Conservation (phyloP, 139 green algal species). For the Chlamydomonas sp. region DNA sequence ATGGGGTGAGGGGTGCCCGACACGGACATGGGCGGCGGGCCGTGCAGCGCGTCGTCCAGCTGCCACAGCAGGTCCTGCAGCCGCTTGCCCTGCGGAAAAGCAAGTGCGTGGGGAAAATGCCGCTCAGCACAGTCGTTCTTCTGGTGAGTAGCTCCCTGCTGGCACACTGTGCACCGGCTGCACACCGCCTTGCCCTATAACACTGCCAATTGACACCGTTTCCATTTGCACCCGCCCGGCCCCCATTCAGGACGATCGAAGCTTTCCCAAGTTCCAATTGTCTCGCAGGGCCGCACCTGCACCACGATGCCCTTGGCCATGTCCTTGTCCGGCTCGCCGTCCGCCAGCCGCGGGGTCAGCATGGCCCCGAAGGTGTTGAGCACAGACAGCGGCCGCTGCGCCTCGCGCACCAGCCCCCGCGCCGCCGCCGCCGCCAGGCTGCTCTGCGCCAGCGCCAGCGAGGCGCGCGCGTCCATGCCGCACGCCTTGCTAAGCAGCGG, state of each 20-base stretch:
- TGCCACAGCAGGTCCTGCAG: conserved; percentile 67
- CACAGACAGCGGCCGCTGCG: conserved; percentile 61
- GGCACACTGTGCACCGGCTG: background rate
- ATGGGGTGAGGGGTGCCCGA: background rate
- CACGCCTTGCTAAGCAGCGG: conserved; percentile 63
- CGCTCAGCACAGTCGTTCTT: background rate
- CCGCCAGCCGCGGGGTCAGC: conserved; percentile 62
- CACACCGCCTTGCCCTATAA: background rate
- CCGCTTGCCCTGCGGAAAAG: conserved; percentile 56
- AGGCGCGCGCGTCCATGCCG: conserved; percentile 67
- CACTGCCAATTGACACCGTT: background rate
- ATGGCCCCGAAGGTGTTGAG: conserved; percentile 69
- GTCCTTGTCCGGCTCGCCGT: conserved; percentile 64
- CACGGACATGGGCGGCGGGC: background rate
- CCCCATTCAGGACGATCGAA: too few species aligned
- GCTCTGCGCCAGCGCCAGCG: conserved; percentile 45
- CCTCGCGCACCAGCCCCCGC: conserved; percentile 60
- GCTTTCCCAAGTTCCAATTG: too few species aligned
- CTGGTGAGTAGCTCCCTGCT: background rate
- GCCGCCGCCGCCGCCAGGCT: conserved; percentile 43
- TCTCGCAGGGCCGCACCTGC: conserved; percentile 15
- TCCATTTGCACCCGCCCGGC: too few species aligned
- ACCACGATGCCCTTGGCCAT: conserved; percentile 71
- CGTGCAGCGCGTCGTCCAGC: conserved; percentile 62
- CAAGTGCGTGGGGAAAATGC: background rate